phyloP scores from a whole-genome alignment of 257 asterid genomes.

The Forsythia viridissima region DNA sequence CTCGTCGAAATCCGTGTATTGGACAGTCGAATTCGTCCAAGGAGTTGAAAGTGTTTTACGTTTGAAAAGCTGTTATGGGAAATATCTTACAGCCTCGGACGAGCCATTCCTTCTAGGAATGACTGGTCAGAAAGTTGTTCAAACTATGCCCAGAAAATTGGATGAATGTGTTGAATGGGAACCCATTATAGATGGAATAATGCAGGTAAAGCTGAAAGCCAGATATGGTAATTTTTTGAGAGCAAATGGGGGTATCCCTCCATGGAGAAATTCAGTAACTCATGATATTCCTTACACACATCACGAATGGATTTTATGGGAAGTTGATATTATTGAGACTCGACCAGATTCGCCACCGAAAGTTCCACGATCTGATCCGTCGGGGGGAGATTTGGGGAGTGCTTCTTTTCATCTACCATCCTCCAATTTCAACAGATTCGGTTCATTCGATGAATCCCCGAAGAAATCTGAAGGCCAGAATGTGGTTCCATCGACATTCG shows the following conservation, averaged over 20 bases:
- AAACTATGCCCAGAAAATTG: conserved; percentile 53
- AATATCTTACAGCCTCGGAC: conserved; percentile 66
- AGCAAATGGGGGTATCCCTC: conserved; percentile 86
- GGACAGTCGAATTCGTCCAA: conserved; percentile 75
- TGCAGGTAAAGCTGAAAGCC: conserved; percentile 54
- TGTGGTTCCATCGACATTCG: no score
- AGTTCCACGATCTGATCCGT: no score
- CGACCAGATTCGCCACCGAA: conserved; percentile 25
- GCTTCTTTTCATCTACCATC: no score
- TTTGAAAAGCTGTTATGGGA: conserved; percentile 66
- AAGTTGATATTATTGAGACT: conserved; percentile 55
- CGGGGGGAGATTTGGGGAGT: background rate
- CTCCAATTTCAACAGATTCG: no score
- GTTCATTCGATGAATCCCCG: no score
- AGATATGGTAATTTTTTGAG: conserved; percentile 79
- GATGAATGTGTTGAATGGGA: conserved; percentile 83
- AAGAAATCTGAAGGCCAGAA: no score
- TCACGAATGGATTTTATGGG: conserved; percentile 76
- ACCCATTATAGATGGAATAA: conserved; percentile 67
- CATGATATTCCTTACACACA: conserved; percentile 82
- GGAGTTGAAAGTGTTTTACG: conserved; percentile 52
- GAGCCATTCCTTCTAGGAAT: conserved; percentile 61
- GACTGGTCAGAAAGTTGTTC: conserved; percentile 68
- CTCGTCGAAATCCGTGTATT: conserved; percentile 38
- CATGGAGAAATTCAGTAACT: conserved; percentile 89